Base-by-base conservation (phyloP, 257 asterid genomes). In the Oldenlandia corymbosa region DNA sequence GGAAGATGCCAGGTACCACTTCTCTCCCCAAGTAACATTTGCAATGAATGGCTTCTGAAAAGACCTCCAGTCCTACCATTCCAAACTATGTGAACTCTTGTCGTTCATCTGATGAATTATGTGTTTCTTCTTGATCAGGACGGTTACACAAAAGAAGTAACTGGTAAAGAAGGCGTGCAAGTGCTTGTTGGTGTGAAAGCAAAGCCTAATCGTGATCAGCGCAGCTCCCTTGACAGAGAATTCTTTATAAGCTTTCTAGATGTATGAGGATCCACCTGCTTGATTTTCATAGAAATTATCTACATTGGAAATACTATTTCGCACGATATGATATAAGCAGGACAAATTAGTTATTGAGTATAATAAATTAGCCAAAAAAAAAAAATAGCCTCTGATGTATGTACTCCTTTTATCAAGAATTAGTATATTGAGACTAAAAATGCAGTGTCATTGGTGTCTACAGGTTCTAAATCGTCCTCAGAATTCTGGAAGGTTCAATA, bases 101-200 rank as follows among this genome's bases (percentile, higher is more conserved):
- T 47, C 36, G 36, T 48, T 46, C 11, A 24, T 50, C 67, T 58
- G 60, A 47, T 5, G n/a, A 55, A 53, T 49, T 32, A 23, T 66
- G 53, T 66, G 49, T 58, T 18, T 50, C 7, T 45, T 34, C 4
- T 34, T 34, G 70, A 34, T 71, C 75, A 91, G 98, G 96, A 91
- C 70, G 94, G 98, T 32, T 84, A 78, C 65, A 83, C 98, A 5
- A 51, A 54, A 57, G 88, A 80, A 66, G 81, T 79, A 12, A 72
- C 20, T 3, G 86, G 84, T 46, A 71, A 43, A 24, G 85, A 73
- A 69, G 92, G 87, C 37, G 92, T 70, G 24, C 78, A 64, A 16
- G 84, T 84, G 73, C 98, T 78, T 65, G 95, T 88, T 62, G 96
- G 96, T 43, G 88, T 87, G 54, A 76, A 71, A 65, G 94, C 96